phyloP scores from a whole-genome alignment of 352 stramenopile species.

The Phytopythium boreale region DNA sequence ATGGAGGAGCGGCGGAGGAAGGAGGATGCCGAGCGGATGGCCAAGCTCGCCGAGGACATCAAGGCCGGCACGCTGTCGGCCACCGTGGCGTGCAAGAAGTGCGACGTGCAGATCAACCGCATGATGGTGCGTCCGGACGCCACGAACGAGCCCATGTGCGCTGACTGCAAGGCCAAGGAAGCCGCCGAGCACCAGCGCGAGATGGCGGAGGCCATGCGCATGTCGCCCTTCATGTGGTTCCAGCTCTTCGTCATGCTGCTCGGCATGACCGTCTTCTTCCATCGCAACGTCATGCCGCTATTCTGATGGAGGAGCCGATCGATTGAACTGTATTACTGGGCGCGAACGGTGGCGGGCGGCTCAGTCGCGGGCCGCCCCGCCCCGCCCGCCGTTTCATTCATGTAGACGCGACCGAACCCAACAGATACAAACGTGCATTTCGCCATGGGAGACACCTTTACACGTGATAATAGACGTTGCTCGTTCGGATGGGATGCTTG shows the following conservation, averaged over 20 bases:
- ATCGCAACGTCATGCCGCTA: slow-evolving; percentile 63
- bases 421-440: not conserved
- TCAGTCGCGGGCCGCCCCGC: not conserved
- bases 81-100: slow-evolving; percentile 74
- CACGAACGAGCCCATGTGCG: slow-evolving; percentile 33
- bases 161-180: slow-evolving; percentile 35
- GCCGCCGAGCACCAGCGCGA: slow-evolving; percentile 18
- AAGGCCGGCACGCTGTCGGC: slow-evolving; percentile 42
- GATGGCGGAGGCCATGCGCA: slow-evolving; percentile 41
- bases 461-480: not conserved
- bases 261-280: slow-evolving; percentile 56
- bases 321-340: slow-evolving; percentile 1
- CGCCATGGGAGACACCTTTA: not conserved
- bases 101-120: slow-evolving; percentile 47
- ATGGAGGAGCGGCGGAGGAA: slow-evolving; percentile 40
- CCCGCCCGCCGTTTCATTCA: not conserved
- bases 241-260: slow-evolving; percentile 59
- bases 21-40: slow-evolving; percentile 46
- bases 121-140: slow-evolving; percentile 23
- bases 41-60: slow-evolving; percentile 45
- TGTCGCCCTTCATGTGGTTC: slow-evolving; percentile 74
- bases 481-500: no score
- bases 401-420: not conserved
- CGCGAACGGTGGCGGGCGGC: not conserved
- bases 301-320: slow-evolving; percentile 19